Evolutionary conservation across 2,329 filamentous ascomycete genomes (phyloP).

Genomic region (Microdochium trichocladiopsis): DNA sequence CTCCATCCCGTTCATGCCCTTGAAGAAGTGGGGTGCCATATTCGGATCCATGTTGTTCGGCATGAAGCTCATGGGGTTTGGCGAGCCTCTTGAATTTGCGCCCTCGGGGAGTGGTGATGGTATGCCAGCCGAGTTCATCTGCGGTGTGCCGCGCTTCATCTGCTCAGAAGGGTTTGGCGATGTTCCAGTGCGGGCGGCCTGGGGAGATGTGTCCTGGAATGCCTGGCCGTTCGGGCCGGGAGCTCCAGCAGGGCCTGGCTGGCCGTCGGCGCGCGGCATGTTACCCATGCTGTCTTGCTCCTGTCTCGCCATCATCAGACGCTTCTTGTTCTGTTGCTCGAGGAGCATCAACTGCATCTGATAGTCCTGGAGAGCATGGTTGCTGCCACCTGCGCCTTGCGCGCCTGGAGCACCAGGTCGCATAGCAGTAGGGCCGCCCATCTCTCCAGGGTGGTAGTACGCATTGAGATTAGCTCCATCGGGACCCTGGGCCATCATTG

Average conservation of each 20-base stretch:
- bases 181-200: conserved; percentile 59
- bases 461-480: conserved; percentile 51
- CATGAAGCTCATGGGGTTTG: conserved; percentile 59
- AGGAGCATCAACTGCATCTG: conserved; percentile 86
- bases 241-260: conserved; percentile 35
- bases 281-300: conserved; percentile 62
- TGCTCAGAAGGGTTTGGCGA: conserved; percentile 73
- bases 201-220: conserved; percentile 65
- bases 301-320: conserved; percentile 74
- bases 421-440: conserved; percentile 51
- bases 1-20: conserved; percentile 43
- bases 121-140: conserved; percentile 62
- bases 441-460: conserved; percentile 58
- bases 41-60: conserved; percentile 54
- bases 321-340: conserved; percentile 83
- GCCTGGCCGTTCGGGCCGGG: conserved; percentile 51
- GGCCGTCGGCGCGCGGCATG: conserved; percentile 42
- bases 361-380: conserved; percentile 79
- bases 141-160: conserved; percentile 72
- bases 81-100: conserved; percentile 57
- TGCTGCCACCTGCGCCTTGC: conserved; percentile 50
- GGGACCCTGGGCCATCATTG: conserved; percentile 70
- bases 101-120: conserved; percentile 68
- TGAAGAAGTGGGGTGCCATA: conserved; percentile 54
- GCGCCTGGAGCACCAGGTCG: conserved; percentile 42